phyloP scores from a whole-genome alignment of 768 basidiomycete genomes.

The Amanita fuliginea region DNA sequence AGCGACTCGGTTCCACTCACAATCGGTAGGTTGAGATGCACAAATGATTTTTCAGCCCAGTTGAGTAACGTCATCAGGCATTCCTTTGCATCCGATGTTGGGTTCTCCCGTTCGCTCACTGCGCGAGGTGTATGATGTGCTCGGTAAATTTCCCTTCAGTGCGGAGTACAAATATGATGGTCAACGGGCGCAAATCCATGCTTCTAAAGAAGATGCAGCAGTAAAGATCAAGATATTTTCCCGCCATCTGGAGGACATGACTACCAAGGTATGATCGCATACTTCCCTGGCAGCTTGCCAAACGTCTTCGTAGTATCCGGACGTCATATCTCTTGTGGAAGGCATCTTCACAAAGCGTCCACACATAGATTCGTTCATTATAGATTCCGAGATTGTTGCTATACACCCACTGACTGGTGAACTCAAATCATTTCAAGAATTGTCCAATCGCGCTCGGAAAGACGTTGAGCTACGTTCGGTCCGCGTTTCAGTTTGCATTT shows the following conservation, averaged over 20 bases:
- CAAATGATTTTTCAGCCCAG: not conserved
- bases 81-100: conserved; percentile 78
- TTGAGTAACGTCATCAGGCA: conserved; percentile 27
- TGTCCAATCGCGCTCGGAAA: conserved; percentile 78
- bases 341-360: conserved; percentile 33
- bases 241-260: conserved; percentile 89
- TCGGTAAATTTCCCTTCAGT: conserved; percentile 56
- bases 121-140: conserved; percentile 67
- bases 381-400: conserved; percentile 86
- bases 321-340: conserved; percentile 51
- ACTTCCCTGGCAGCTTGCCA: conserved; percentile 3
- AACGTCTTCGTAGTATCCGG: conserved; percentile 54
- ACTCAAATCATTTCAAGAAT: conserved; percentile 75
- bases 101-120: conserved; percentile 82
- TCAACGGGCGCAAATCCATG: conserved; percentile 77
- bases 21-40: conserved; percentile 41
- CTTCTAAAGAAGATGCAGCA: conserved; percentile 17
- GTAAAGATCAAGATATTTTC: conserved; percentile 61
- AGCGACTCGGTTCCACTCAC: conserved; percentile 50
- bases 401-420: conserved; percentile 53
- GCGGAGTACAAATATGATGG: conserved; percentile 93
- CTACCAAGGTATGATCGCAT: conserved; percentile 49
- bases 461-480: conserved; percentile 69
- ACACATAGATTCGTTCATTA: conserved; percentile 50
- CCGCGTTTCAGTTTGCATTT: conserved; percentile 72